These are phyloP conservation scores for Clarireedia paspali DNA, from an alignment of 2,329 filamentous ascomycete species.

Conservation along the genomic window DNA sequence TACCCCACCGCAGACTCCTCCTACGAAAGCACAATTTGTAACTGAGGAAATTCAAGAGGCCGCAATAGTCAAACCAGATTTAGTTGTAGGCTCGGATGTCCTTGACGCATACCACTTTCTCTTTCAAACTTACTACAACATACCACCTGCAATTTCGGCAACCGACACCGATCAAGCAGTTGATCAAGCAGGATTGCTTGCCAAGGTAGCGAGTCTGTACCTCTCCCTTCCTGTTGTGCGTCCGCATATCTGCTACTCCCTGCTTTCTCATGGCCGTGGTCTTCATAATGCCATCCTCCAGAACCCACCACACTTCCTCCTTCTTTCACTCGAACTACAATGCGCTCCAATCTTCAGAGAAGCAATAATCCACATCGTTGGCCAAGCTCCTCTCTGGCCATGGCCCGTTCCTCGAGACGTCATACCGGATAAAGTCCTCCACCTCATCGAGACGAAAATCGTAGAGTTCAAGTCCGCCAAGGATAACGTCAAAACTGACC, in stretches of 20 bases:
- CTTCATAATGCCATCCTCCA: conserved; percentile 14
- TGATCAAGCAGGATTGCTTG: conserved; percentile 11
- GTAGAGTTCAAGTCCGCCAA: conserved; percentile 11
- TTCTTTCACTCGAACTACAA: conserved; percentile 11
- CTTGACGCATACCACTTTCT: conserved; percentile 16
- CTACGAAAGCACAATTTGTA: not conserved
- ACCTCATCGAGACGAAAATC: conserved; percentile 13
- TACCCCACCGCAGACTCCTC: not conserved
- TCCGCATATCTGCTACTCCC: conserved; percentile 7
- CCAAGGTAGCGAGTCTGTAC: conserved; percentile 10
- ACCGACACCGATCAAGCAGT: conserved; percentile 12
- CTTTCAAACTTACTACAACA: conserved; percentile 13
- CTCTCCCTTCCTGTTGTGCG: conserved; percentile 5
- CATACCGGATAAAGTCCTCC: not conserved
- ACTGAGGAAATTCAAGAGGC: not conserved
- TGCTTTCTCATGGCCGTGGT: conserved; percentile 12
- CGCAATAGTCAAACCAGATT: not conserved
- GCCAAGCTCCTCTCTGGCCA: conserved; percentile 15
- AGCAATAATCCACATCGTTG: conserved; percentile 22
- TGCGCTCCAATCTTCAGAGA: conserved; percentile 20
- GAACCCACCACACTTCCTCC: conserved; percentile 20
- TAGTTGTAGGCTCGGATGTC: not conserved
- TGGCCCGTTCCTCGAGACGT: not conserved
- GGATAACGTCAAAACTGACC: conserved; percentile 2
- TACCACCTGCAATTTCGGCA: conserved; percentile 10